Evolutionary conservation across 1,139 yeast species (phyloP), one percentile per base, ranked within the genome.

Genomic region (Trichomonascaceae sp.): DNA sequence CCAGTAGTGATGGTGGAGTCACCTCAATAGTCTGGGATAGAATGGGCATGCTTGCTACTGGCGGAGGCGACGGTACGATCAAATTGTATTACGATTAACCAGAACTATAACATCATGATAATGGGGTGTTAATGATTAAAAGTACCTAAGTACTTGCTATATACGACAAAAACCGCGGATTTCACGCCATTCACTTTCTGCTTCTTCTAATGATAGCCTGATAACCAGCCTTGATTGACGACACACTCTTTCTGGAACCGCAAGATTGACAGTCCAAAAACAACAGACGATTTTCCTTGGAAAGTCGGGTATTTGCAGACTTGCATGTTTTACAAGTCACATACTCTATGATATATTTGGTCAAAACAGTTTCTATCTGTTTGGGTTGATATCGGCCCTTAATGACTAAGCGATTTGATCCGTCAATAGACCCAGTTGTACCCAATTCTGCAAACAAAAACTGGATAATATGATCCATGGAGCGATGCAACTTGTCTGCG

Each of bases 241-340:
- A 85, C 58, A 93, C 99, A 51, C 98, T 90, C 77, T 97, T 85
- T 55, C 97, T 85, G 51, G 96, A 88, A 63, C 99, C 99, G 80
- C 99, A 93, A 55, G 96, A 89, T 70, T 91, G 91, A 80, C 99
- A 93, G 68, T 93, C 96, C 78, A 95, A 81, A 80, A 93, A 93
- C 79, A 88, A 96, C 76, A 93, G 82, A 79, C 99, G 88, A 79
- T 91, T 93, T 75, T 93, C 99, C 76, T 96, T 90, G 80, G 86
- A 88, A 72, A 93, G 82, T 64, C 86, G 93, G 47, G 99, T 95
- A 75, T 93, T 93, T 83, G 91, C 93, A 59, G 96, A 87, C 78
- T 91, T 93, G 80, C 99, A 93, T 53, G 99, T 93, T 80, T 93
- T 90, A 81, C 99, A 93, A 51, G 97, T 90, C 64, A 93, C 99